A percentile compares a stretch with the other conserved stretches of the same genome.
Evolutionary conservation across 768 basidiomycete species (phyloP).

Genomic region (Trametes sanguinea): DNA sequence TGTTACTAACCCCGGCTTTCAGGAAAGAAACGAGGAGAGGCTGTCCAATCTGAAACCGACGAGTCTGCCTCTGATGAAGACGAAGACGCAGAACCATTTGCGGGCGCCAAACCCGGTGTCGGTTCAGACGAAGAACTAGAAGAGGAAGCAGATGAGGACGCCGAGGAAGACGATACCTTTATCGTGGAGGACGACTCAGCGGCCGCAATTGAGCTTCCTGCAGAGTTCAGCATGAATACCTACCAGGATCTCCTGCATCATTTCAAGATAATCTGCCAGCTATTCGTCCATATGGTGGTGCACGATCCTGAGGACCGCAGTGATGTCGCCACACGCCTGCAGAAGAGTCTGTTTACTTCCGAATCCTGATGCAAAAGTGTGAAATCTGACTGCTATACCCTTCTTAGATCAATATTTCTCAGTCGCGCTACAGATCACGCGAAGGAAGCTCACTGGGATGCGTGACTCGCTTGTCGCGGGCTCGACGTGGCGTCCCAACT

Average conservation of each 20-base stretch:
- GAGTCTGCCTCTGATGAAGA: constrained; percentile 34
- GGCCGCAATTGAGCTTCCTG: constrained; percentile 54
- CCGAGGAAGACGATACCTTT: constrained; percentile 46
- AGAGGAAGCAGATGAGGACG: constrained; percentile 33
- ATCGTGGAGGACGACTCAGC: constrained; percentile 62
- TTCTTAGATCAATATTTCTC: constrained; percentile 64
- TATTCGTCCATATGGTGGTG: constrained; percentile 82
- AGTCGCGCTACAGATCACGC: constrained; percentile 64
- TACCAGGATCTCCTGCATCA: constrained; percentile 77
- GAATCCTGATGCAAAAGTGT: too few species aligned
- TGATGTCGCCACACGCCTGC: constrained; percentile 50
- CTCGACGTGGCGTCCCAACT: constrained; percentile 78
- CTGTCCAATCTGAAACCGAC: constrained; percentile 31
- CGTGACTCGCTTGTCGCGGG: constrained; percentile 78
- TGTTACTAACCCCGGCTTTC: neutral
- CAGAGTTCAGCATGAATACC: constrained; percentile 77
- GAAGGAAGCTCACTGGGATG: constrained; percentile 69
- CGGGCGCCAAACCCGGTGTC: constrained; percentile 24
- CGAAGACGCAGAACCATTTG: constrained; percentile 25
- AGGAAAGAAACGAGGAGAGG: constrained; percentile 49
- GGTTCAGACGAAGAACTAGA: constrained; percentile 30
- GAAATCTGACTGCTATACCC: neutral
- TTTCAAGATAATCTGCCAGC: constrained; percentile 87
- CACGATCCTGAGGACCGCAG: constrained; percentile 51
- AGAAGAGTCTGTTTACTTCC: constrained; percentile 44